Base-by-base conservation (phyloP, 257 asterid species). In the Thymus quinquecostatus region DNA sequence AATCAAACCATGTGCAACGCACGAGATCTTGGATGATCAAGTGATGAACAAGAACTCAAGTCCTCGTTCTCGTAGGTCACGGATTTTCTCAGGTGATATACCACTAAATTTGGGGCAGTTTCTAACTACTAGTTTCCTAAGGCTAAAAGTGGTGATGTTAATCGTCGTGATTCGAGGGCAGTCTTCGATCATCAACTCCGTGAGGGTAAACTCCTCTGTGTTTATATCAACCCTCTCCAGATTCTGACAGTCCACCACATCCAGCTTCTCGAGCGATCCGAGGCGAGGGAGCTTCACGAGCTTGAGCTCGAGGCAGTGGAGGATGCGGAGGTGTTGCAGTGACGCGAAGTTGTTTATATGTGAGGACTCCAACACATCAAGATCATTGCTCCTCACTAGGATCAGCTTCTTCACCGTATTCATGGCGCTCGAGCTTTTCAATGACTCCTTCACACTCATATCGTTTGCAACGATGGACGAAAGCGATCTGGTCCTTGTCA, bases 131-230 rank as follows among this genome's bases (percentile, higher is more conserved):
- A 67, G 45, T 62, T 67, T 67, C 72, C 62, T 27, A 1, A 67
- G 61, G 72, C 62, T 8, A n/a, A 10, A 43, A 50, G 6, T 3
- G 14, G 32, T 8, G 49, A 50, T 45, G 44, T 30, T 27, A 5
- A 67, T 9, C 3, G 61, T 8, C 10, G 27, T 43, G 29, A 67
- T 33, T 51, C 34, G 47, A 50, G 62, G 33, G 13, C 72, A 67
- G 49, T 67, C 72, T 62, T 67, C 72, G 3, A 67, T 36, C 13
- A 67, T 59, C 28, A 67, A 34, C 50, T 67, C 72, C 30, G 14
- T 67, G 5, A 53, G 59, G 1, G 59, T 13, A 12, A 30, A 48
- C 0, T 41, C 43, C 36, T 67, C 38, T 0, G 60, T 5, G 10
- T 4, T 2, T 4, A 67, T 36, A 43, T 67, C 11, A 36, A 67